Percentiles rank a stretch among this genome's conserved stretches.
These are phyloP conservation scores for Tolypocladium inflatum DNA, from an alignment of 2,329 filamentous ascomycete genomes.

Conservation along the genomic window DNA sequence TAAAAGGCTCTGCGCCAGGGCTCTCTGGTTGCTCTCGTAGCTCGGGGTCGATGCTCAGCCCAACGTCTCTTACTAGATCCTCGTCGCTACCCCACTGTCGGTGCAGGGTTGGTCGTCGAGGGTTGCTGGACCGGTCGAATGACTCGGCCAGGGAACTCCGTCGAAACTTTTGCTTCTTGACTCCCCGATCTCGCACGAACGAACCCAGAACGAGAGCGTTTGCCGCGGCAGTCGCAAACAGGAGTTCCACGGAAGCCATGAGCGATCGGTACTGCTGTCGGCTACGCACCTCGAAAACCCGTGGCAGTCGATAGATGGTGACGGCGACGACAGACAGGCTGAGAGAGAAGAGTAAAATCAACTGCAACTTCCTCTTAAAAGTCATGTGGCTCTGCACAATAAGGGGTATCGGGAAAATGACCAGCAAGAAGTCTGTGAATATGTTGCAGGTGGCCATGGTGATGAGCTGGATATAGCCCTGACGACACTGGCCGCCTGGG, in stretches of 20 bases:
- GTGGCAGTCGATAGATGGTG: conserved; percentile 72
- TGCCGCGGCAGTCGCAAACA: conserved; percentile 78
- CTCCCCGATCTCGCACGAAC: conserved; percentile 80
- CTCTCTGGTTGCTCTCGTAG: conserved; percentile 29
- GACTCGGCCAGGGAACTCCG: conserved; percentile 55
- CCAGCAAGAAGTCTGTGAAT: conserved; percentile 76
- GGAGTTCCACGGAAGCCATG: conserved; percentile 79
- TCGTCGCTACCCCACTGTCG: conserved; percentile 83
- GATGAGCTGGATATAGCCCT: conserved; percentile 77
- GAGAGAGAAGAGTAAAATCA: conserved; percentile 73
- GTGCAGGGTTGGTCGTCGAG: conserved; percentile 41
- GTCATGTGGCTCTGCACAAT: conserved; percentile 72
- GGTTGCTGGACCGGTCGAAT: conserved; percentile 34
- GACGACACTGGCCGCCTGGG: conserved; percentile 75
- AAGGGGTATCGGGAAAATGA: conserved; percentile 83
- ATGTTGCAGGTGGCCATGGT: conserved; percentile 88
- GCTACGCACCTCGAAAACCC: conserved; percentile 61
- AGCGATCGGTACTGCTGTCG: conserved; percentile 82
- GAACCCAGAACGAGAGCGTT: conserved; percentile 88
- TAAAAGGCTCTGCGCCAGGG: conserved; percentile 17
- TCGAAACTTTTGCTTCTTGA: conserved; percentile 82
- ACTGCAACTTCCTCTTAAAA: conserved; percentile 66
- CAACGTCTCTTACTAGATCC: conserved; percentile 73
- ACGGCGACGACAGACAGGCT: conserved; percentile 73
- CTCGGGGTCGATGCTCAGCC: conserved; percentile 53